Evolutionary conservation across 176 grass and related monocot species (phyloP), one percentile per base, ranked within the genome.

Genomic region (Cenchrus fungigraminus): DNA sequence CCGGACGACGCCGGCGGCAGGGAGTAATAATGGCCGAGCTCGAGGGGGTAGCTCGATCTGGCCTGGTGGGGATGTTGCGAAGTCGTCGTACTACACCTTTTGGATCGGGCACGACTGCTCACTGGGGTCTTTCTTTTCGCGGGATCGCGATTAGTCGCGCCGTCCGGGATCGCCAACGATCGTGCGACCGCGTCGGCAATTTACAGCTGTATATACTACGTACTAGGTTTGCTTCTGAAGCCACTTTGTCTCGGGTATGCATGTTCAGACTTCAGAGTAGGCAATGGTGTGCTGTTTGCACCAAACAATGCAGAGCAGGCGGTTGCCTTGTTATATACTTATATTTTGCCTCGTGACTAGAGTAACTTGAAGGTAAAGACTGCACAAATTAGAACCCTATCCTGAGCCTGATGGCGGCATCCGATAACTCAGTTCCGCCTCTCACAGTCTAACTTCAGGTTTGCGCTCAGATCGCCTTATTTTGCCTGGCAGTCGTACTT

Each of bases 291-390:
- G 37, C 2, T 40, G 37, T 40, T 2, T 20, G 5, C 73, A 57
- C 52, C 51, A 76, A 76, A 42, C 74, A 57, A 20, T 57, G 54
- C 53, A 57, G 53, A 7, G 54, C 52, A 55, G 34, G 51, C 9
- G 52, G 20, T 52, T 6, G 10, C 4, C 1, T 29, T 57, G 74
- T 58, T 58, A 25, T 25, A 25, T 25, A 25, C 25, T 25, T 25
- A 25, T 25, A 10, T 53, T 58, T 76, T 56, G 9, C 6, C 32
- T 40, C 3, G 37, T 40, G 37, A 40, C 37, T 40, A 40, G 37
- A 77, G 54, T 77, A 60, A n/a, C 74, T 59, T 77, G 17, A 44
- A 60, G 74, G 9, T 77, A 22, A 77, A 60, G 74, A 25, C 25
- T 25, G 25, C 25, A 25, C 25, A 25, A 25, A 25, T 25, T 25